These are phyloP conservation scores for Pleurotus giganteus DNA, from an alignment of 768 basidiomycete genomes.

Conservation along the genomic window DNA sequence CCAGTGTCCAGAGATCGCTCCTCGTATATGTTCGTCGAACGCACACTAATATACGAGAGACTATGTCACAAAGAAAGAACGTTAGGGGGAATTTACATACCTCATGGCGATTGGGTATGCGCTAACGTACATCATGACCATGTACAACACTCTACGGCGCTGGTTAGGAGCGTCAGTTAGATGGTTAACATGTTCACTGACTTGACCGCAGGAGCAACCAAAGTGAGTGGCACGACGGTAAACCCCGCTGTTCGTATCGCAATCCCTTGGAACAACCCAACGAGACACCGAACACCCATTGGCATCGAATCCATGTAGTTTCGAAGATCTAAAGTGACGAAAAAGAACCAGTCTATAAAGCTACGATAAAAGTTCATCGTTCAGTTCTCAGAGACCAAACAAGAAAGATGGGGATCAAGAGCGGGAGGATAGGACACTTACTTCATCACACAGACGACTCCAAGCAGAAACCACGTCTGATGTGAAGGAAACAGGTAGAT, in stretches of 20 bases:
- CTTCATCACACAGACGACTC: slow-evolving; percentile 62
- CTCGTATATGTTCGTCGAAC: slow-evolving; percentile 90
- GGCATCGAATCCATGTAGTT: slow-evolving; percentile 70
- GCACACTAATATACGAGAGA: slow-evolving; percentile 68
- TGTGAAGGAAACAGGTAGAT: slow-evolving; percentile 89
- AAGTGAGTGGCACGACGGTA: slow-evolving; percentile 60
- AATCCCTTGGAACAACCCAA: slow-evolving; percentile 75
- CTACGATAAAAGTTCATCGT: slow-evolving; percentile 31
- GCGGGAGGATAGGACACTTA: slow-evolving; percentile 30
- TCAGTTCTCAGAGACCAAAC: too few species aligned
- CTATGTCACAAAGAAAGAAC: neutral
- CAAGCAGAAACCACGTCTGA: slow-evolving; percentile 89
- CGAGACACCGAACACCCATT: slow-evolving; percentile 62
- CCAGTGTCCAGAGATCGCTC: slow-evolving; percentile 87
- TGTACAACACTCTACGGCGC: slow-evolving; percentile 28
- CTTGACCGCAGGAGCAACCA: slow-evolving; percentile 87
- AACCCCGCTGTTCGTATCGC: slow-evolving; percentile 92
- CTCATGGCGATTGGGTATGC: slow-evolving; percentile 82
- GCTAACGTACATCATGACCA: slow-evolving; percentile 92
- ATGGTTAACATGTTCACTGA: slow-evolving; percentile 30
- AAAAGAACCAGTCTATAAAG: slow-evolving; percentile 82
- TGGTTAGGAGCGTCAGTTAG: too few species aligned
- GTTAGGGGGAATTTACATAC: slow-evolving; percentile 27
- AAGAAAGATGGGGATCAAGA: neutral
- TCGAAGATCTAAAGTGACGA: slow-evolving; percentile 85